Evolutionary conservation across 2,329 filamentous ascomycete species (phyloP).

Genomic region (Pyrenochaeta sp.): DNA sequence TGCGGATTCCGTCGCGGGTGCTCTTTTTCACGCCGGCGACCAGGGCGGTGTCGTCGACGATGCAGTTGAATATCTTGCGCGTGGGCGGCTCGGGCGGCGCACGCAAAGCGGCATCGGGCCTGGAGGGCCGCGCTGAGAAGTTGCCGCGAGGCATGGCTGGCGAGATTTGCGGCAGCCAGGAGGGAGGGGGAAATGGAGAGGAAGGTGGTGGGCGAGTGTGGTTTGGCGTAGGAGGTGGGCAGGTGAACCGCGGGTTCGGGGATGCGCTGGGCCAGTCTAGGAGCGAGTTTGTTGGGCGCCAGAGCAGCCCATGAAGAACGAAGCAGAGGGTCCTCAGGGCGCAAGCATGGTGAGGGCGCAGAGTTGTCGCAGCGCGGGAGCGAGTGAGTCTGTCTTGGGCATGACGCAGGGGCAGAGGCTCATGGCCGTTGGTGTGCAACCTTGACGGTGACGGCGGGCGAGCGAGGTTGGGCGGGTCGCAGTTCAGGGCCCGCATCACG

Average conservation of each 20-base stretch:
- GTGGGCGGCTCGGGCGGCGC: constrained; percentile 38
- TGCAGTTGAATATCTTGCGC: constrained; percentile 62
- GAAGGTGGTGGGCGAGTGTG: constrained; percentile 6
- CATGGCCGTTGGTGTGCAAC: constrained; percentile 17
- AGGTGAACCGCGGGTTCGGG: constrained; percentile 17
- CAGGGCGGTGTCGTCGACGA: constrained; percentile 60
- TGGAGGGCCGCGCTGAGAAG: constrained; percentile 34
- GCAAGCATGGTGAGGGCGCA: constrained; percentile 30
- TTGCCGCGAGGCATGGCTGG: constrained; percentile 42
- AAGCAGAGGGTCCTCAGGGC: constrained; percentile 34
- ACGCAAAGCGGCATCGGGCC: constrained; percentile 34
- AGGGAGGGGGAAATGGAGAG: constrained; percentile 13
- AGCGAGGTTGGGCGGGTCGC: constrained; percentile 22
- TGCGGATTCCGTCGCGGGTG: constrained; percentile 60
- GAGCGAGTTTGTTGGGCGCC: constrained; percentile 31
- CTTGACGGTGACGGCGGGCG: too few relatives aligned
- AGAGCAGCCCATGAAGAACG: constrained; percentile 28
- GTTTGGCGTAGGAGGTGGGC: constrained; percentile 7
- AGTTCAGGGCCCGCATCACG: constrained; percentile 18
- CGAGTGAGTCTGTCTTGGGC: constrained; percentile 25
- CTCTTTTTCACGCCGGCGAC: constrained; percentile 60
- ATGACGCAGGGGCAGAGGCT: constrained; percentile 28
- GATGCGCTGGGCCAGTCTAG: constrained; percentile 13
- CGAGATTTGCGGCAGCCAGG: constrained; percentile 9
- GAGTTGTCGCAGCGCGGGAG: constrained; percentile 29